Base-by-base conservation (phyloP, 345 rosid genomes). In the Punica granatum region DNA sequence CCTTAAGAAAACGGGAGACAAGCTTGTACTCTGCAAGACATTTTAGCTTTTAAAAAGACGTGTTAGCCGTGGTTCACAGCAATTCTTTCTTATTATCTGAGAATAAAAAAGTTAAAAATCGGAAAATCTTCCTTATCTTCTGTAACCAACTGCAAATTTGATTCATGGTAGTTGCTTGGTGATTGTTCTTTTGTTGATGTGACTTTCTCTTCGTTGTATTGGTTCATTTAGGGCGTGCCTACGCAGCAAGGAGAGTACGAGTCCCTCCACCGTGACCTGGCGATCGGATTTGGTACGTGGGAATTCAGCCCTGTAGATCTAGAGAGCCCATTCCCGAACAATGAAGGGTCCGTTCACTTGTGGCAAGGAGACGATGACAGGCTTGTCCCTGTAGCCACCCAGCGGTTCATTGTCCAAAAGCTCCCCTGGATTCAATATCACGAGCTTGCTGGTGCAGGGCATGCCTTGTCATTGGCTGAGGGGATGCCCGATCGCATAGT, bases 161-260 rank as follows among this genome's bases (percentile, higher is more conserved):
- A 37, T 37, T 37, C 41, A 37, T 37, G 5, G 18, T 56, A 8
- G 19, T 13, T 56, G 61, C 19, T 26, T 30, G 34, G 61, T 3
- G 61, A 14, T 13, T 26, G 61, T 28, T 56, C 13, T 30, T 3
- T 30, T 53, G 19, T 33, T 56, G 15, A 56, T 4, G 7, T 3
- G 19, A 56, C 25, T 26, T 56, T 28, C 34, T 56, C 19, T 30
- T 30, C 19, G 18, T 13, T 28, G 61, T 2, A 56, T 56, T 56
- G 61, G 61, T 56, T 26, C 7, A 13, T 36, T 9, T 46, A 60
- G 75, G 39, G 46, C 9, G 65, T 64, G 69, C 33, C 44, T 16
- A 68, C 56, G 15, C 76, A 67, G 51, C 76, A 73, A 63, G 76
- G 76, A 63, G 72, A 73, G n/a, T 73, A 60, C 33, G 76, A 73